A percentile compares a stretch with the other conserved stretches of the same genome.
These are phyloP conservation scores for Cordia subcordata DNA, from an alignment of 257 asterid species.

Conservation along the genomic window DNA sequence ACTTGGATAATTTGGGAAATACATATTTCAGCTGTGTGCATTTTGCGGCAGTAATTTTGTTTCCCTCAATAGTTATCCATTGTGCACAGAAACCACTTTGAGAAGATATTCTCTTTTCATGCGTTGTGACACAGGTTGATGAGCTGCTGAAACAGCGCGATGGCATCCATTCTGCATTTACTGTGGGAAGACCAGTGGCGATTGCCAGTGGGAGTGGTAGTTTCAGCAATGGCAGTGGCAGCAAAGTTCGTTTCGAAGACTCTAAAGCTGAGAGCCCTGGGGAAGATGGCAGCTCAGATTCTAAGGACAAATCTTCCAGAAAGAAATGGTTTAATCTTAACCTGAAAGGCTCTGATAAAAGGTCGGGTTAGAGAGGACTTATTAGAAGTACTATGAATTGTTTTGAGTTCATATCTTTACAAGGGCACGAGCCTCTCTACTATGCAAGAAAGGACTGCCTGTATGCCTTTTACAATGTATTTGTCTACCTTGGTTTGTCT, in stretches of 20 bases:
- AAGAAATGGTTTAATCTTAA: conserved; percentile 89
- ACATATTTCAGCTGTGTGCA: neutral
- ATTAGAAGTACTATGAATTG: neutral
- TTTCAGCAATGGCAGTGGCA: conserved; percentile 80
- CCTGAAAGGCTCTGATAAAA: conserved; percentile 77
- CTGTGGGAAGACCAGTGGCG: conserved; percentile 53
- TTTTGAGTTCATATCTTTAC: conserved; percentile 20
- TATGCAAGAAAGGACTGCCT: conserved; percentile 17
- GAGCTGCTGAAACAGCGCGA: conserved; percentile 94
- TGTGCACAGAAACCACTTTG: neutral
- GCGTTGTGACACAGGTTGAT: conserved; percentile 56
- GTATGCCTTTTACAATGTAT: conserved; percentile 20
- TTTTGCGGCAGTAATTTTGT: neutral
- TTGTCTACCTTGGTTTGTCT: conserved; percentile 11
- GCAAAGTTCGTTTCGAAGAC: conserved; percentile 59
- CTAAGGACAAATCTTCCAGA: conserved; percentile 74
- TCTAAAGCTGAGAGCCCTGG: conserved; percentile 58
- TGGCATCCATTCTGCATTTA: conserved; percentile 76
- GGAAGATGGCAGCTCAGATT: conserved; percentile 88
- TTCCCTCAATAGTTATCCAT: no score
- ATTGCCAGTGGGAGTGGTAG: conserved; percentile 57
- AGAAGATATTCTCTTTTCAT: neutral
- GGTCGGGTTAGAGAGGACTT: conserved; percentile 17
- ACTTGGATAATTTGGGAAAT: no score
- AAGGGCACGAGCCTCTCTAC: conserved; percentile 17